Percentiles rank a stretch among this genome's conserved stretches.
Evolutionary conservation across 2,329 filamentous ascomycete genomes (phyloP).

Genomic region (Colletotrichum graminicola): DNA sequence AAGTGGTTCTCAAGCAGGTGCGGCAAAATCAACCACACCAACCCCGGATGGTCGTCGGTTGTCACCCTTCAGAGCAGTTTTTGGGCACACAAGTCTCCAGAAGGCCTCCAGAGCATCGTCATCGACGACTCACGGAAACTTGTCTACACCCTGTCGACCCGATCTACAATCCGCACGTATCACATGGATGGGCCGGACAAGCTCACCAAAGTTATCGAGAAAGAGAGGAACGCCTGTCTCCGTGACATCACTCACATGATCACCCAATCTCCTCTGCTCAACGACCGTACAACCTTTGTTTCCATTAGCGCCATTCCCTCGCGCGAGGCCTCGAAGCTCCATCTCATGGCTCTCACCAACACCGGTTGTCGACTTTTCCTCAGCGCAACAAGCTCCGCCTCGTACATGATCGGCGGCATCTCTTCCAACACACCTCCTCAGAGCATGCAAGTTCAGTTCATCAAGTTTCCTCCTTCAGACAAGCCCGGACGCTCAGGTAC

Average conservation of each 20-base stretch:
- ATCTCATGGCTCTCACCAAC: conserved; percentile 89
- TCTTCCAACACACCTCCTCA: conserved; percentile 81
- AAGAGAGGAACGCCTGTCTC: conserved; percentile 70
- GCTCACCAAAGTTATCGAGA: conserved; percentile 74
- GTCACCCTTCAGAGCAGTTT: conserved; percentile 64
- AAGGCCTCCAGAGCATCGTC: conserved; percentile 82
- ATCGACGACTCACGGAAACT: conserved; percentile 90
- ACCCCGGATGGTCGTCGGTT: conserved; percentile 76
- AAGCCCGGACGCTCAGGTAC: conserved; percentile 49
- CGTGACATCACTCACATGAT: conserved; percentile 90
- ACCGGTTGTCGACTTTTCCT: conserved; percentile 93
- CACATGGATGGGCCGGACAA: conserved; percentile 79
- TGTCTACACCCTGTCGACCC: conserved; percentile 90
- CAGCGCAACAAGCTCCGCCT: conserved; percentile 85
- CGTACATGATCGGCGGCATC: conserved; percentile 71
- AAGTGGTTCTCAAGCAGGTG: conserved; percentile 94
- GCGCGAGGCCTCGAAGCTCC: conserved; percentile 83
- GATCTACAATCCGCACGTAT: conserved; percentile 91
- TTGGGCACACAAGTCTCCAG: conserved; percentile 65
- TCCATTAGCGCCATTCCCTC: conserved; percentile 88
- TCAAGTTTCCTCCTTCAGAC: conserved; percentile 86
- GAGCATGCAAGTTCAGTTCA: conserved; percentile 97
- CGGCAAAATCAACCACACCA: conserved; percentile 89
- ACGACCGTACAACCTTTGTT: conserved; percentile 78
- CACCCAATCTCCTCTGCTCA: conserved; percentile 77